These are phyloP conservation scores for Reticulascus tulasneorum DNA, from an alignment of 2,329 filamentous ascomycete genomes.

Conservation along the genomic window DNA sequence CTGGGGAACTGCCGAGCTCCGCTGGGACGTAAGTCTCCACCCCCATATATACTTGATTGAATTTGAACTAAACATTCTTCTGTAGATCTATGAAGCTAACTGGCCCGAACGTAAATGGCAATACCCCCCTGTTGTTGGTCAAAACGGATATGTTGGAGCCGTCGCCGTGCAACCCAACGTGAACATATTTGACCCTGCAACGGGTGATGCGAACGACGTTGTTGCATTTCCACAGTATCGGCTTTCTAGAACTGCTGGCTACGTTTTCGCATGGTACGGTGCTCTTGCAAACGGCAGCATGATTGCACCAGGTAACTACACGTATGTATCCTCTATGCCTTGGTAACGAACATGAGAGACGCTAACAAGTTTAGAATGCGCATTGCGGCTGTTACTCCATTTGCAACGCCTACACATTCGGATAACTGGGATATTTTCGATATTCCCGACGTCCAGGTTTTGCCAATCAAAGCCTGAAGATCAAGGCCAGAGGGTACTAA, in stretches of 20 bases:
- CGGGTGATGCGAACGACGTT: conserved; percentile 33
- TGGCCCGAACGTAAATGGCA: conserved; percentile 35
- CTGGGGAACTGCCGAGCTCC: conserved; percentile 19
- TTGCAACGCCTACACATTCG: conserved; percentile 7
- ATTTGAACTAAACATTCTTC: not conserved
- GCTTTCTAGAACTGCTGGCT: conserved; percentile 35
- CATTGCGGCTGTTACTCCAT: conserved; percentile 8
- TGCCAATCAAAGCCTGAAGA: no score
- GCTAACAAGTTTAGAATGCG: no score
- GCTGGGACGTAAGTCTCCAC: conserved; percentile 17
- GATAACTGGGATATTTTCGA: conserved; percentile 12
- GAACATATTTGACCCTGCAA: conserved; percentile 28
- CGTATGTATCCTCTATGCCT: conserved; percentile 3
- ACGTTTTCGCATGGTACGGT: conserved; percentile 18
- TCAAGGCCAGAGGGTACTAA: no score
- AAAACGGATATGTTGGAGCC: conserved; percentile 35
- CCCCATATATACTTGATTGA: not conserved
- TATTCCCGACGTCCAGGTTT: conserved; percentile 20
- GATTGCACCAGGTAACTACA: conserved; percentile 36
- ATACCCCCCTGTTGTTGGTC: conserved; percentile 33
- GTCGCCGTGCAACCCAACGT: no score
- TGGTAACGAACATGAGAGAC: no score
- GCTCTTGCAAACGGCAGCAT: conserved; percentile 36
- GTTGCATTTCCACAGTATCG: conserved; percentile 29
- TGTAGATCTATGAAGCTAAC: conserved; percentile 28